Percentiles rank a stretch among this genome's conserved stretches.
Evolutionary conservation across 805 yeast species (phyloP).

Genomic region (Candida maltosa): DNA sequence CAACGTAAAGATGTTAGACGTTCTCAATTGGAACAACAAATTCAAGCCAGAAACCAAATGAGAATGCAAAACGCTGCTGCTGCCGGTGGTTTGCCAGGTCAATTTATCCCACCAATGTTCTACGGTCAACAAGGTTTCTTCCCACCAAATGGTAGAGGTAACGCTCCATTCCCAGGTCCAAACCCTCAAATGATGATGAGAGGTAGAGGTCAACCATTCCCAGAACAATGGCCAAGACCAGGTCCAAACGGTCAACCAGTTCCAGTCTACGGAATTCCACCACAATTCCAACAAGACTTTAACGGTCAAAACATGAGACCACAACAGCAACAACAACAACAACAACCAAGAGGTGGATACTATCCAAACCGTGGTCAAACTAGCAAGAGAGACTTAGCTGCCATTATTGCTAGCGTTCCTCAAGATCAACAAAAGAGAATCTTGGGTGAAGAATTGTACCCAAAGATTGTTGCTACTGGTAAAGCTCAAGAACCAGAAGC

Average conservation of each 20-base stretch:
- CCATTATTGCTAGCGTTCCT: constrained; percentile 60
- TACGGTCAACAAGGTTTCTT: constrained; percentile 83
- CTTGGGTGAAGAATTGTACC: constrained; percentile 95
- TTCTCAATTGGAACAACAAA: constrained; percentile 94
- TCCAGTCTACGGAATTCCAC: constrained; percentile 83
- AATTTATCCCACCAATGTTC: constrained; percentile 83
- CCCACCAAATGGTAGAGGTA: constrained; percentile 80
- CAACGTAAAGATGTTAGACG: constrained; percentile 98
- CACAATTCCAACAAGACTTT: constrained; percentile 28
- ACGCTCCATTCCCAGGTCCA: constrained; percentile 71
- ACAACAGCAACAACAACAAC: constrained; percentile 34
- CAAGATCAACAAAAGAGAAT: constrained; percentile 95
- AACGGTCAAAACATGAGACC: constrained; percentile 38
- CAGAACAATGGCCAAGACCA: constrained; percentile 59
- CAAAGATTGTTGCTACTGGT: constrained; percentile 82
- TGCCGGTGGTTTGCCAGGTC: constrained; percentile 80
- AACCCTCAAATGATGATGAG: constrained; percentile 78
- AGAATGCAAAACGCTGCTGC: constrained; percentile 97
- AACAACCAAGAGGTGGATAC: constrained; percentile 61
- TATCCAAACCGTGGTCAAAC: constrained; percentile 46
- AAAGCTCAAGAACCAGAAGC: constrained; percentile 89
- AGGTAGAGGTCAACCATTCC: constrained; percentile 49
- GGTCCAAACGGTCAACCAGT: constrained; percentile 85
- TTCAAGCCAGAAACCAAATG: constrained; percentile 96
- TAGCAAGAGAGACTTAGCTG: constrained; percentile 55